Conservation (phyloP, 495 filamentous ascomycete genomes). For the Ramalina intermedia region DNA sequence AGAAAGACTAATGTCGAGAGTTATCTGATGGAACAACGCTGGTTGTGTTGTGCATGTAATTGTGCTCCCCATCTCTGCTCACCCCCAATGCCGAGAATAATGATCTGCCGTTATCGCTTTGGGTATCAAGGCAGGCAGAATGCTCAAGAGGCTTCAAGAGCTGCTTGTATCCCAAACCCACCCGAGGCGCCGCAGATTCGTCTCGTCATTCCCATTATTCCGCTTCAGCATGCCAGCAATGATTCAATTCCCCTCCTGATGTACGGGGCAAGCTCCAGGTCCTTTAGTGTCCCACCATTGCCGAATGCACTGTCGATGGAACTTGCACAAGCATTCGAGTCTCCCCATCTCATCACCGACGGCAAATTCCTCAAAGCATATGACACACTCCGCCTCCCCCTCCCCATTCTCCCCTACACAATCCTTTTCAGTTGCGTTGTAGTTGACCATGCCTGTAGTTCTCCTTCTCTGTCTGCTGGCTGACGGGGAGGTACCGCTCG, state of each 20-base stretch:
- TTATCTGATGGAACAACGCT: too few relatives aligned
- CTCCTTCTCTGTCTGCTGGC: conserved; percentile 4
- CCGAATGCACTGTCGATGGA: conserved; percentile 39
- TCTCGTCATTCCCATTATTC: neutral
- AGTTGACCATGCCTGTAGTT: conserved; percentile 42
- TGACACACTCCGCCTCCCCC: conserved; percentile 58
- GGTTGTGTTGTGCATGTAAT: too few relatives aligned
- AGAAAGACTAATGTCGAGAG: neutral
- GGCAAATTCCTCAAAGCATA: conserved; percentile 93
- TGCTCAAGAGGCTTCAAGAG: too few relatives aligned
- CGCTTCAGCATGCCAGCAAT: neutral
- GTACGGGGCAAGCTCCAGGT: conserved; percentile 15
- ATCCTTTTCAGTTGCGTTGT: conserved; percentile 82
- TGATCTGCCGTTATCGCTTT: too few relatives aligned
- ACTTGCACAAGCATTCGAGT: conserved; percentile 86
- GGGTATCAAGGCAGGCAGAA: too few relatives aligned
- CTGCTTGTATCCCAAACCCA: neutral
- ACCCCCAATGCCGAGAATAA: too few relatives aligned
- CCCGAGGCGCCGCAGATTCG: neutral
- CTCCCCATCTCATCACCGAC: conserved; percentile 69
- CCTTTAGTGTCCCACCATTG: conserved; percentile 20
- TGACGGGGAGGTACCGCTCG: neutral
- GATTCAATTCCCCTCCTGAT: conserved; percentile 10
- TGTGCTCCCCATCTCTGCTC: too few relatives aligned
- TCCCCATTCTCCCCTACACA: conserved; percentile 53